Conservation (phyloP, 345 rosid genomes). For the Populus tremula region DNA sequence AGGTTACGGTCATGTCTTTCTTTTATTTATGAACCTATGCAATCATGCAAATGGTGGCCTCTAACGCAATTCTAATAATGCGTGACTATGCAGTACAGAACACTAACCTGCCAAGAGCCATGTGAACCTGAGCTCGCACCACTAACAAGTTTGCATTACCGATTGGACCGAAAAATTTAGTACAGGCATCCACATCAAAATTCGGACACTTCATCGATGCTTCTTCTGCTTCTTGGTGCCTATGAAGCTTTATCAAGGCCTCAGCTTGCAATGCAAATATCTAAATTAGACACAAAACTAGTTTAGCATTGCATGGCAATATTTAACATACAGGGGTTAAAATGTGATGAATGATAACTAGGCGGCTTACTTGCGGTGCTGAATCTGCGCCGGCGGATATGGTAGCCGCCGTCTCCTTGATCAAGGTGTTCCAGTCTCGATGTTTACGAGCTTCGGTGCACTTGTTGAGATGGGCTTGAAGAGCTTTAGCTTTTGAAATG, state of each 20-base stretch:
- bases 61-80: background rate
- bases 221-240: conserved; percentile 77
- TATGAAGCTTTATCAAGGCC: conserved; percentile 66
- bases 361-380: conserved; percentile 59
- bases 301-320: background rate
- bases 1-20: background rate
- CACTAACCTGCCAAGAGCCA: conserved; percentile 82
- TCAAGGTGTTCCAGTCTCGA: conserved; percentile 67
- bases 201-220: conserved; percentile 53
- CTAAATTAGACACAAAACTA: conserved; percentile 19
- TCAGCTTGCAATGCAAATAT: conserved; percentile 88
- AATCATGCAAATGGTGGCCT: background rate
- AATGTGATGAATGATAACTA: background rate
- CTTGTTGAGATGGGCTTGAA: conserved; percentile 53
- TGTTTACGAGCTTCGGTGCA: conserved; percentile 67
- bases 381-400: conserved; percentile 79
- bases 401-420: conserved; percentile 52
- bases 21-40: background rate
- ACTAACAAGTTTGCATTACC: conserved; percentile 66
- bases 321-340: background rate
- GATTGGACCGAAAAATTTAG: conserved; percentile 67
- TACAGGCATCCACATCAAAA: conserved; percentile 57
- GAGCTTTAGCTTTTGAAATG: conserved; percentile 56
- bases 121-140: conserved; percentile 76
- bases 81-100: background rate